Evolutionary conservation across 352 stramenopile genomes (phyloP), one percentile per base, ranked within the genome.

Genomic region (Phytopythium montanum): DNA sequence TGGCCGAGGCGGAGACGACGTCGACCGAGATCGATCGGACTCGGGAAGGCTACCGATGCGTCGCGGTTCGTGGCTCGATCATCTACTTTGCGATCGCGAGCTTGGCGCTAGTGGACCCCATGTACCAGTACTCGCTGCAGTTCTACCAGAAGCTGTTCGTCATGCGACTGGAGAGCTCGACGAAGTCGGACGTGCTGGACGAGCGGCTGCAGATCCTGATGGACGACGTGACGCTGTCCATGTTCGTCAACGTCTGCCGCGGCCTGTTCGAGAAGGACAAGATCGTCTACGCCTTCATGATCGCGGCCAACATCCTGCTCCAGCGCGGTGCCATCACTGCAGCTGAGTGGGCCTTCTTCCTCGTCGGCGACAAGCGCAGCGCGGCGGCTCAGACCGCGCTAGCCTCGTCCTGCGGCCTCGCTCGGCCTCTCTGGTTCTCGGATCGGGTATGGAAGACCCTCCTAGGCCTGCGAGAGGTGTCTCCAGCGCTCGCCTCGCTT

Each of bases 211-310:
- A 86, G 2, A 97, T 97, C 49, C 62, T 98, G 16, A 92, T 97
- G 63, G 60, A 96, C 28, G 90, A 97, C 66, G 89, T 97, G 54
- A 98, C 94, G 2, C 74, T 73, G 45, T 96, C 83, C 44, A 97
- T 98, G 76, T 98, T 96, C 57, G 85, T 95, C 5, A 98, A 98
- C 72, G 79, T 98, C 1, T 98, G 94, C 62, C 83, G 92, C 2
- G 94, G 94, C 0, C 67, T 98, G 2, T 98, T 98, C 61, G 94
- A 98, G 66, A 96, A 95, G 53, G 88, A 98, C 73, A 98, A 98
- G 69, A 84, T 98, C 46, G 79, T 98, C 21, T 98, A 96, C 69
- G 87, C 93, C 13, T 96, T 98, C 63, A 96, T 97, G 73, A 97
- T 98, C 41, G 88, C 84, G 3, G 73, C 87, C 21, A 93, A 87